These are phyloP conservation scores for Solanum habrochaites DNA, from an alignment of 257 asterid species.

Conservation along the genomic window DNA sequence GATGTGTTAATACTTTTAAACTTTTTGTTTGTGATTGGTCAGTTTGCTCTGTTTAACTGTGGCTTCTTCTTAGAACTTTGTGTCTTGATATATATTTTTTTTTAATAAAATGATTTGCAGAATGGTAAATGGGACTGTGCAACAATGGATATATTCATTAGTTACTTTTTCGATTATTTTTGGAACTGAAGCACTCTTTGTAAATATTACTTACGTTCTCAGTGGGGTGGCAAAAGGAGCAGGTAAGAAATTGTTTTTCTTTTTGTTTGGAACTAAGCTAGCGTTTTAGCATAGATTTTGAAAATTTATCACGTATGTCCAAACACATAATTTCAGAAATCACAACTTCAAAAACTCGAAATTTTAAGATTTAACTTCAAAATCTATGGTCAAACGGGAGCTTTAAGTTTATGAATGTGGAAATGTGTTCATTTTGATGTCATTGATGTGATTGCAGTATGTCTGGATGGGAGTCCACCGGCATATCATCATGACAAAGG, in stretches of 20 bases:
- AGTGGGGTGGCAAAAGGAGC: conserved; percentile 63
- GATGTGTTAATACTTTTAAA: not conserved
- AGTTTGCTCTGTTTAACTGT: not conserved
- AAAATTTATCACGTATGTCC: not conserved
- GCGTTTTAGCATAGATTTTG: not conserved
- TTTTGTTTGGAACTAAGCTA: not conserved
- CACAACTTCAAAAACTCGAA: not conserved
- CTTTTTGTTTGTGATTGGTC: not conserved
- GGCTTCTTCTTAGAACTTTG: not conserved
- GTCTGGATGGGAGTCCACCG: conserved; percentile 82
- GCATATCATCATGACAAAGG: conserved; percentile 56
- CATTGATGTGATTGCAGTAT: conserved; percentile 28
- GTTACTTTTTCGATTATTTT: conserved; percentile 2
- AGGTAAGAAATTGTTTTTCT: conserved; percentile 19
- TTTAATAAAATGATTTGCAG: conserved; percentile 7
- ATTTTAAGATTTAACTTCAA: not conserved
- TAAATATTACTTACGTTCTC: conserved; percentile 34
- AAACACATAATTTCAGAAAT: not conserved
- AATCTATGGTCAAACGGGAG: not conserved
- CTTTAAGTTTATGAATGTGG: not conserved
- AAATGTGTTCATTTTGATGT: not conserved
- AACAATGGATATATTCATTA: conserved; percentile 19
- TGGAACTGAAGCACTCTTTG: conserved; percentile 20
- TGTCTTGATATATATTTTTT: not conserved
- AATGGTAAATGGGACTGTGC: conserved; percentile 17